Conservation (phyloP, 164 flowering plant genomes). For the Liquidambar formosana region DNA sequence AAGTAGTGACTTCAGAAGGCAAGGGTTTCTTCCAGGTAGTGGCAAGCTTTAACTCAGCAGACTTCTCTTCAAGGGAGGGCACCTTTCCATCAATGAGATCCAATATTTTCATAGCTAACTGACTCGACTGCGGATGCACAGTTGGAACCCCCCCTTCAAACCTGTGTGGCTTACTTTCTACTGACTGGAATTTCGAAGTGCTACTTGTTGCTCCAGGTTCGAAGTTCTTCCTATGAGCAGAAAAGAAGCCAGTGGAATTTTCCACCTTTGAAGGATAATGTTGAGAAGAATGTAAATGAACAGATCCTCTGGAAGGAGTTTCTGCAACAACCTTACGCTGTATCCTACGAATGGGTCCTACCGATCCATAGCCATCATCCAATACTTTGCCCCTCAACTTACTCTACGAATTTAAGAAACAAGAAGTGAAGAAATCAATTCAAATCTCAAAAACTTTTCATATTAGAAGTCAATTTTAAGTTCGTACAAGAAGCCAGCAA, state of each 20-base stretch:
- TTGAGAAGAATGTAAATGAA: slow-evolving; percentile 25
- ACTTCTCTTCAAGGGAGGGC: slow-evolving; percentile 63
- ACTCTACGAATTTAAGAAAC: slow-evolving; percentile 14
- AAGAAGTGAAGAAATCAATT: background rate
- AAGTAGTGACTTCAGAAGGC: slow-evolving; percentile 28
- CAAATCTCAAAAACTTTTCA: background rate
- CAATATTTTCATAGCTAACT: slow-evolving; percentile 63
- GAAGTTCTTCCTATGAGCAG: slow-evolving; percentile 35
- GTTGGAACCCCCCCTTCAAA: slow-evolving; percentile 29
- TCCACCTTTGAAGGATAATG: slow-evolving; percentile 21
- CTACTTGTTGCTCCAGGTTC: slow-evolving; percentile 38
- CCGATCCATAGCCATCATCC: slow-evolving; percentile 48
- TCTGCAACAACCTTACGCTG: slow-evolving; percentile 41
- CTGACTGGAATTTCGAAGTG: slow-evolving; percentile 25
- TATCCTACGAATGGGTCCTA: slow-evolving; percentile 68
- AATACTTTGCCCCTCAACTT: slow-evolving; percentile 27
- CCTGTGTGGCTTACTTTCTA: slow-evolving; percentile 18
- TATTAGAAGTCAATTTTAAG: background rate
- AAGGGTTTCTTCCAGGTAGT: slow-evolving; percentile 42
- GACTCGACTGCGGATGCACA: slow-evolving; percentile 58
- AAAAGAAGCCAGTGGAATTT: slow-evolving; percentile 28
- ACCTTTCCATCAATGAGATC: slow-evolving; percentile 73
- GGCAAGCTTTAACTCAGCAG: slow-evolving; percentile 62
- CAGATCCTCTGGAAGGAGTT: slow-evolving; percentile 38
- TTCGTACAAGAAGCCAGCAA: no score